Evolutionary conservation across 2,329 filamentous ascomycete species (phyloP).

Genomic region (Macrophomina phaseolina): DNA sequence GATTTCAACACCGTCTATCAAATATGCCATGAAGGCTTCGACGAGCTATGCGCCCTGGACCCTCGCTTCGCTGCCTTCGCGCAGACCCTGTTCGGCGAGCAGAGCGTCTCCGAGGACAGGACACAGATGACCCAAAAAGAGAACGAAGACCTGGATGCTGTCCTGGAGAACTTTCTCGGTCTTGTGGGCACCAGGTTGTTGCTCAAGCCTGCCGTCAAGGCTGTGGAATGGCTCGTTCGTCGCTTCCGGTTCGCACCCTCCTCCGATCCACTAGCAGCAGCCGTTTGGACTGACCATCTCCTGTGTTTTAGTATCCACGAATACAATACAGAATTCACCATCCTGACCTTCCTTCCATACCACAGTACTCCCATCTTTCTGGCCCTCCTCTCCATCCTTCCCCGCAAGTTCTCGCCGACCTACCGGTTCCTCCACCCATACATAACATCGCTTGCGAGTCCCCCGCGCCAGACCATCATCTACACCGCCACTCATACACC

Average conservation of each 20-base stretch:
- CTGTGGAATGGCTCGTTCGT: slow-evolving; percentile 92
- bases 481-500: slow-evolving; percentile 81
- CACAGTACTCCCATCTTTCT: slow-evolving; percentile 85
- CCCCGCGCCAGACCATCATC: slow-evolving; percentile 81
- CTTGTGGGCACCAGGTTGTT: slow-evolving; percentile 77
- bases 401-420: slow-evolving; percentile 71
- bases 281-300: slow-evolving; percentile 15
- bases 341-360: slow-evolving; percentile 91
- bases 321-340: slow-evolving; percentile 77
- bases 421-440: slow-evolving; percentile 90
- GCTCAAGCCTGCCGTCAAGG: slow-evolving; percentile 85
- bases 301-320: slow-evolving; percentile 75
- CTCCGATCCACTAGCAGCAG: slow-evolving; percentile 28
- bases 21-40: slow-evolving; percentile 86
- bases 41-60: slow-evolving; percentile 89
- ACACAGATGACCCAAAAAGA: slow-evolving; percentile 81
- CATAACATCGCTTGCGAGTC: slow-evolving; percentile 74
- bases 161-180: slow-evolving; percentile 81
- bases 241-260: slow-evolving; percentile 72
- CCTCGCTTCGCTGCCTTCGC: slow-evolving; percentile 75
- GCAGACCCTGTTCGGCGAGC: slow-evolving; percentile 85
- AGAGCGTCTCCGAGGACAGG: slow-evolving; percentile 88
- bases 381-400: slow-evolving; percentile 85
- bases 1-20: slow-evolving; percentile 88
- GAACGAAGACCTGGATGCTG: slow-evolving; percentile 79